A percentile compares a stretch with the other conserved stretches of the same genome.
phyloP scores from a whole-genome alignment of 345 rosid species.

The Brassica nigra region DNA sequence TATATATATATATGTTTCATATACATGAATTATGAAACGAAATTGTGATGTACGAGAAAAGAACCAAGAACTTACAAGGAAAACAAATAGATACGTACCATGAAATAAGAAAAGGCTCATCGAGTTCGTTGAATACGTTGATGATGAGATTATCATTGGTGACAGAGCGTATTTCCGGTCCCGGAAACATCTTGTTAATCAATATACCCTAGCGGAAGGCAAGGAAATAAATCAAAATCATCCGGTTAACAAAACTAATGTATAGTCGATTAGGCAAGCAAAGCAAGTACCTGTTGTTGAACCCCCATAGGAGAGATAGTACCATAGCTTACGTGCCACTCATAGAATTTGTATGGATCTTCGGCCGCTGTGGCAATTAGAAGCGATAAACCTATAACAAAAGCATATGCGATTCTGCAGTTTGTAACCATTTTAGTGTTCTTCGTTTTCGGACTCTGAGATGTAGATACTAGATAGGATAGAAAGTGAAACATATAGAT shows the following conservation, averaged over 20 bases:
- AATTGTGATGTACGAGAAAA: background rate
- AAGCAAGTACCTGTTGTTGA: slow-evolving; percentile 16
- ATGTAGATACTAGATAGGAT: no score
- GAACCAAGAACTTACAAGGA: background rate
- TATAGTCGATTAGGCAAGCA: background rate
- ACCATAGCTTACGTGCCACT: slow-evolving; percentile 35
- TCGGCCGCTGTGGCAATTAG: slow-evolving; percentile 12
- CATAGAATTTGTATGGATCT: slow-evolving; percentile 9
- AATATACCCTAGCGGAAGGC: slow-evolving; percentile 31
- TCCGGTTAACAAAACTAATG: background rate
- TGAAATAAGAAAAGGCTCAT: slow-evolving; percentile 62
- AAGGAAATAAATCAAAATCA: background rate
- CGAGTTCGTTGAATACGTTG: slow-evolving; percentile 61
- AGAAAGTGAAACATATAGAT: background rate
- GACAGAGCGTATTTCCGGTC: slow-evolving; percentile 69
- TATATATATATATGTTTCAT: background rate
- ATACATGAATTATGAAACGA: background rate
- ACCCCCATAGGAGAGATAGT: slow-evolving; percentile 21
- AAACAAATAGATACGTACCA: slow-evolving; percentile 15
- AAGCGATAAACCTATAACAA: background rate
- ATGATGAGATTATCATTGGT: slow-evolving; percentile 74
- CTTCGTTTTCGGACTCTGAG: background rate
- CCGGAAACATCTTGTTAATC: slow-evolving; percentile 49
- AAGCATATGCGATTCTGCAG: background rate
- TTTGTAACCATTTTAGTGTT: background rate